Evolutionary conservation across 345 rosid species (phyloP).

Genomic region (Salix exigua): DNA sequence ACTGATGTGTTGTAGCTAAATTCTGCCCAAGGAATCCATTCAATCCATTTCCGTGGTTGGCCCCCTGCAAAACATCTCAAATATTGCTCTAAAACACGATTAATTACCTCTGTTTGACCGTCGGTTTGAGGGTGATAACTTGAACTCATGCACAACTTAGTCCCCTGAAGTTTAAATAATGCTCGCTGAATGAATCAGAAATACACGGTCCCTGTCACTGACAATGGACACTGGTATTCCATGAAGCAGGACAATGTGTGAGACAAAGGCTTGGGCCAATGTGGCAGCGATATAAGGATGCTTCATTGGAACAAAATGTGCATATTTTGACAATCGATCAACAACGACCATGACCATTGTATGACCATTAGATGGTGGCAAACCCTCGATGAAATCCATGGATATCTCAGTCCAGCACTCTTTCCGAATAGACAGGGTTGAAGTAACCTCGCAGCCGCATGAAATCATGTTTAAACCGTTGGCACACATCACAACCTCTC

Average conservation of each 20-base stretch:
- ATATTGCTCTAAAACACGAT: neutral
- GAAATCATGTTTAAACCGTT: neutral
- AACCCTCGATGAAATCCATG: neutral
- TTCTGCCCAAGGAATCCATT: neutral
- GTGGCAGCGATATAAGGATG: neutral
- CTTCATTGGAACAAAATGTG: neutral
- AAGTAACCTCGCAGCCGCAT: neutral
- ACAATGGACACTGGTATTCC: neutral
- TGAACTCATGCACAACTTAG: too few species aligned
- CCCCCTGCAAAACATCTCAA: neutral
- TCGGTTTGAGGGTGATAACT: neutral
- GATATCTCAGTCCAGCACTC: neutral
- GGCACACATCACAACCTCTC: neutral
- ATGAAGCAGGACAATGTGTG: neutral
- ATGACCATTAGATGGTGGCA: neutral
- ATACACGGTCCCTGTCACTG: too few species aligned
- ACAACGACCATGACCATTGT: neutral
- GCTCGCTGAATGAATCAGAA: too few species aligned
- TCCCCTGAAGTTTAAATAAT: too few species aligned
- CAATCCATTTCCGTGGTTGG: neutral
- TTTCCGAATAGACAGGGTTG: neutral
- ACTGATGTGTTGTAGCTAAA: neutral
- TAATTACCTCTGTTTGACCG: neutral
- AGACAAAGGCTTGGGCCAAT: neutral
- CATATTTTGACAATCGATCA: neutral